Evolutionary conservation across 2,329 filamentous ascomycete species (phyloP), one percentile per base, ranked within the genome.

Genomic region (Neocucurbitaria cava): DNA sequence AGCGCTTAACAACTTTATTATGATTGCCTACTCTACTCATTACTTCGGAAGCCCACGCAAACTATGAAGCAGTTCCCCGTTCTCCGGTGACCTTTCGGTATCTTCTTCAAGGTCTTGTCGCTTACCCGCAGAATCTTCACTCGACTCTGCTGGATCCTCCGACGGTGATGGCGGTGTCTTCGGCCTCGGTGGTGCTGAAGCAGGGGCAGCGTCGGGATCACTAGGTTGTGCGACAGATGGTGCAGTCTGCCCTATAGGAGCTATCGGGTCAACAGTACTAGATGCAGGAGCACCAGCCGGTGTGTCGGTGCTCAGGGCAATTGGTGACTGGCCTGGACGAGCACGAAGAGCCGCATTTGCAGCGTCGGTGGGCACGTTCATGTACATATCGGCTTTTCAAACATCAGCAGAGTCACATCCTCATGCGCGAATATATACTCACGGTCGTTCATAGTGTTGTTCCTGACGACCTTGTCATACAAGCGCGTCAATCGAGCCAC

Each of bases 381-480:
- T 46, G 17, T 56, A 56, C 53, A 56, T 56, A 17, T 56, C 53
- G 5, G 53, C 52, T 54, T 35, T 20, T 44, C 35, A n/a, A 15
- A 15, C 9, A 5, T 39, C 26, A 52, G 38, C 39, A 55, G 8
- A n/a, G n/a, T n/a, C n/a, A 28, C 3, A 15, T 1, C 5, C 18
- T 35, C 15, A 24, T 7, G 11, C 21, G 9, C 18, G 2, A 5
- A 15, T 26, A 30, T 11, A 17, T 15, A 58, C 61, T 56, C 53
- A 64, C 61, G 62, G 45, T 65, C 58, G 24, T 65, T 65, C 46
- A 63, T 61, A 1, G 62, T 65, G 24, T 65, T 63, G 17, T 56
- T 65, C 43, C 55, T 54, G 2, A 65, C 58, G 18, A 59, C 62
- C 35, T 63, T 62, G 8, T 65, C 62, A 46, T 63, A 51, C 35